Conservation (phyloP, 306 rosid genomes). For the Quercus glauca region DNA sequence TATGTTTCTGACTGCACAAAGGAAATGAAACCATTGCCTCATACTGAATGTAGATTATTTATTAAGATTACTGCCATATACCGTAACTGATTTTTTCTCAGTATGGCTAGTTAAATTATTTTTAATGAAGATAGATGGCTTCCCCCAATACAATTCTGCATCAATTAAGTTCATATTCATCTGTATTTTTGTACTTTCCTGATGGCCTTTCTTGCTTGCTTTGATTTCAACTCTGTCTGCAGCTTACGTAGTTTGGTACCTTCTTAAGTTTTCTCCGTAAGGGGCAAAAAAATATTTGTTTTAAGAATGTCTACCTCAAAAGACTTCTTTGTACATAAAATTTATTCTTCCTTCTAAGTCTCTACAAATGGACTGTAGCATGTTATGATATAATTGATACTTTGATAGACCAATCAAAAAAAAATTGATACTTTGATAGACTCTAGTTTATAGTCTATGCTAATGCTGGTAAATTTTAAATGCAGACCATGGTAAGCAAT, state of each 20-base stretch:
- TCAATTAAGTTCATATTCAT: not conserved
- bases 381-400: not conserved
- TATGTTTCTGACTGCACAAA: not conserved
- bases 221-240: no score
- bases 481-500: constrained; percentile 90
- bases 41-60: not conserved
- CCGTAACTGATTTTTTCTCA: not conserved
- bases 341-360: not conserved
- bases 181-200: not conserved
- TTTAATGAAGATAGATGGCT: not conserved
- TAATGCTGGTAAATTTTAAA: constrained; percentile 29
- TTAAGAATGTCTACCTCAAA: not conserved
- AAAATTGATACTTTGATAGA: not conserved
- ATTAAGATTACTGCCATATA: not conserved
- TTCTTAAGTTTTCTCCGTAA: not conserved
- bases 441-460: constrained; percentile 14
- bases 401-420: not conserved
- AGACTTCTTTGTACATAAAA: not conserved
- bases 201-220: not conserved
- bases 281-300: not conserved
- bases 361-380: not conserved
- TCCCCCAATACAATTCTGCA: not conserved
- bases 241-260: not conserved
- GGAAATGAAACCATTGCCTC: not conserved
- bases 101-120: not conserved